Base-by-base conservation (phyloP, 1,284 basidiomycete species). In the Lignosus rhinocerotis region DNA sequence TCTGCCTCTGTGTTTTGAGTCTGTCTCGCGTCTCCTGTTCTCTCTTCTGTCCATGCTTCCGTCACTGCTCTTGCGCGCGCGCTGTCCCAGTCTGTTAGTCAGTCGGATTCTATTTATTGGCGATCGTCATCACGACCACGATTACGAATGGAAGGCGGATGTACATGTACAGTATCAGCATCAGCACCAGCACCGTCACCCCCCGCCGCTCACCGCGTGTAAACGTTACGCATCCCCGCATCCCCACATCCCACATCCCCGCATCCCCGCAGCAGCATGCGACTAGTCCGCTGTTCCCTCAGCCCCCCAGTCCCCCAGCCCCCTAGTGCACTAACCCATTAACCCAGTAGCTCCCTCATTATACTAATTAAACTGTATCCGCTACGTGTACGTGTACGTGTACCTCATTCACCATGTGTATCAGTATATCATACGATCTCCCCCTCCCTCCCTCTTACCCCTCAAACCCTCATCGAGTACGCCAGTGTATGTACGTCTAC, bases 381-480 rank as follows among this genome's bases (percentile, higher is more conserved):
- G 48, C 48, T 56, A 56, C 34, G 34, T 36, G 34, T 36, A 36
- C 34, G 34, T 36, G 34, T 39, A 51, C 30, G 31, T 52, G 44
- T 52, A 57, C 50, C 32, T 41, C 50, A 52, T 39, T 45, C 32
- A 32, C 44, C 56, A 58, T 50, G 51, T 53, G 51, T 53, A 58
- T 58, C 56, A 58, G 49, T 52, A 17, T 21, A n/a, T 11, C 43
- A 21, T 25, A 49, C 47, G 47, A 44, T n/a, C 12, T 42, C 41
- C 6, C 8, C n/a, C 41, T n/a, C n/a, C n/a, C n/a, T n/a, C 25
- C 25, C 25, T 4, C 25, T 25, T 25, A 25, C 2, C 25, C 25
- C 25, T 25, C 25, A 25, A 25, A 25, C 25, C 25, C 25, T 4
- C 25, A 25, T 4, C 25, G 25, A 25, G 2, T 25, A 25, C 25